Evolutionary conservation across 345 rosid species (phyloP).

Genomic region (Mallotus nudiflorus): DNA sequence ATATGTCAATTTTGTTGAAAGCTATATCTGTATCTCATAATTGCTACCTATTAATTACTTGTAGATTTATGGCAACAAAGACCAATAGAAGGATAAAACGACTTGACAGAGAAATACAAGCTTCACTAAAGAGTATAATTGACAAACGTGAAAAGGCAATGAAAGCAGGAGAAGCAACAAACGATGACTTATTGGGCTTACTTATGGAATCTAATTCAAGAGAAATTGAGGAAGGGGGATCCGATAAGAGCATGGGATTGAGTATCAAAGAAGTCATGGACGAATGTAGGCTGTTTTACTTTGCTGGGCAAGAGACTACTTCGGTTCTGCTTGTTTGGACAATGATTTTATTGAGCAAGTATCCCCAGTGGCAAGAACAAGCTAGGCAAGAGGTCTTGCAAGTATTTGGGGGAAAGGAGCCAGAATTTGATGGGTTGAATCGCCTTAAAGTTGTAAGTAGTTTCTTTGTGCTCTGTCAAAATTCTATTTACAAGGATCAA

Average conservation of each 20-base stretch:
- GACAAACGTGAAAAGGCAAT: constrained; percentile 39
- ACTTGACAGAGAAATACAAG: constrained; percentile 33
- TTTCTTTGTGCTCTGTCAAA: background rate
- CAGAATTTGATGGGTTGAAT: constrained; percentile 19
- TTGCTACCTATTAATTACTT: background rate
- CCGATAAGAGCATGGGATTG: constrained; percentile 33
- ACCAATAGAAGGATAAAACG: constrained; percentile 40
- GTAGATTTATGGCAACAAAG: constrained; percentile 49
- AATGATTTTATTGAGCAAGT: constrained; percentile 21
- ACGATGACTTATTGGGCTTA: constrained; percentile 45
- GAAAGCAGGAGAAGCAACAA: constrained; percentile 30
- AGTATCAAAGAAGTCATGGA: constrained; percentile 36
- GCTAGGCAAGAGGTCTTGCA: constrained; percentile 24
- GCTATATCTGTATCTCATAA: constrained; percentile 10
- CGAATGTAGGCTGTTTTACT: constrained; percentile 27
- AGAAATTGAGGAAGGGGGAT: constrained; percentile 41
- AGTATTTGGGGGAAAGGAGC: constrained; percentile 14
- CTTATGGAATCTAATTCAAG: constrained; percentile 40
- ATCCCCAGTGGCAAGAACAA: constrained; percentile 14
- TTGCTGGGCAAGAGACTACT: constrained; percentile 28
- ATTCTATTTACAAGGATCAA: no score
- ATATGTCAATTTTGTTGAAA: background rate
- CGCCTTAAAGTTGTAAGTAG: constrained; percentile 25
- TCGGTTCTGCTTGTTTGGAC: constrained; percentile 24
- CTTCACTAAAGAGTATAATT: constrained; percentile 31